phyloP scores from a whole-genome alignment of 768 basidiomycete genomes.

The Amanita inopinata region DNA sequence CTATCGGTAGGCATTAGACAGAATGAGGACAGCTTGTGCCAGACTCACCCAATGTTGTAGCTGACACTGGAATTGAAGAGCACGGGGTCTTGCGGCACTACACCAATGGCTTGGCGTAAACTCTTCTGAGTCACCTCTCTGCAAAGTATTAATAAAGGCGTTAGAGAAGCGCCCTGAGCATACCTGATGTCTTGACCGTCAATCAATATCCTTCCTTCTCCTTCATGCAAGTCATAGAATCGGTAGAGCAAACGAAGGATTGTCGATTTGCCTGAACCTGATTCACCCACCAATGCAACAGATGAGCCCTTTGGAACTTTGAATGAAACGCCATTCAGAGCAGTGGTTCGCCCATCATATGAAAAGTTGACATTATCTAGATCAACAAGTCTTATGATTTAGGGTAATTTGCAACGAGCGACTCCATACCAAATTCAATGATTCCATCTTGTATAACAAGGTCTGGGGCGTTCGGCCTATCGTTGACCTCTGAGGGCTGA shows the following conservation, averaged over 20 bases:
- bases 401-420: not conserved
- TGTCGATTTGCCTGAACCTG: slow-evolving; percentile 76
- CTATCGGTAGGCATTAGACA: slow-evolving; percentile 21
- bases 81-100: slow-evolving; percentile 81
- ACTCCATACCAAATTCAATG: slow-evolving; percentile 73
- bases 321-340: slow-evolving; percentile 75
- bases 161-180: not conserved
- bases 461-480: slow-evolving; percentile 66
- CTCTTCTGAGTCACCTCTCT: slow-evolving; percentile 78
- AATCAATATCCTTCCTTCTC: slow-evolving; percentile 71
- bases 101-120: slow-evolving; percentile 74
- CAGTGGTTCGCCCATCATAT: slow-evolving; percentile 64
- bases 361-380: slow-evolving; percentile 81
- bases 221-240: slow-evolving; percentile 82
- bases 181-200: slow-evolving; percentile 77
- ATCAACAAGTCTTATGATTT: slow-evolving; percentile 5
- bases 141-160: not conserved
- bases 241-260: slow-evolving; percentile 83
- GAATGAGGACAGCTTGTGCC: not conserved
- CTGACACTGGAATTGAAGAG: slow-evolving; percentile 63
- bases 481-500: slow-evolving; percentile 78
- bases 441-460: slow-evolving; percentile 65
- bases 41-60: slow-evolving; percentile 61
- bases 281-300: slow-evolving; percentile 84
- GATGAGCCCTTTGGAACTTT: slow-evolving; percentile 79